Evolutionary conservation across 1,139 yeast species (phyloP).

Genomic region (Sugiyamaella paludigena): DNA sequence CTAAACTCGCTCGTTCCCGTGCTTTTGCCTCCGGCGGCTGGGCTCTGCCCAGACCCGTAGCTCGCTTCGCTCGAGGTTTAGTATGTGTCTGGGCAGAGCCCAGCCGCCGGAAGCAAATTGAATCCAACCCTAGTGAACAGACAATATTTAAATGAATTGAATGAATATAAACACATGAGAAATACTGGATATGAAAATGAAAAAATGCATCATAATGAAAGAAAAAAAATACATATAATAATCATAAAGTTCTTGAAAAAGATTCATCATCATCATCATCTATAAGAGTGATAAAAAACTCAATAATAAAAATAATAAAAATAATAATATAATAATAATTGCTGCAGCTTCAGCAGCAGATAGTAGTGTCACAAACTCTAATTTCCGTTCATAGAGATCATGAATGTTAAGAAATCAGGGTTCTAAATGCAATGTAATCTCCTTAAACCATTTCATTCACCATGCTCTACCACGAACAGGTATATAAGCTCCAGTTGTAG

Average conservation of each 20-base stretch:
- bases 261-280: background rate
- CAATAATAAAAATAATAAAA: background rate
- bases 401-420: too few species aligned
- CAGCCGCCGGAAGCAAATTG: too few species aligned
- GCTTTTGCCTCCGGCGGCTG: background rate
- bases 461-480: constrained; percentile 9
- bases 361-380: too few species aligned
- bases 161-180: background rate
- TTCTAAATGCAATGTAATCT: too few species aligned
- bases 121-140: too few species aligned
- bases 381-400: too few species aligned
- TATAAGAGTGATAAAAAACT: background rate
- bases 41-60: background rate
- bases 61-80: background rate
- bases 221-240: constrained; percentile 6
- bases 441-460: too few species aligned
- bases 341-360: background rate
- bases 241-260: background rate
- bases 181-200: constrained; percentile 1
- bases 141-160: background rate
- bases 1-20: background rate
- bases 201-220: background rate
- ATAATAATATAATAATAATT: constrained; percentile 8
- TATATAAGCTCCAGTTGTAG: background rate
- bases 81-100: too few species aligned